Conservation (phyloP, 116 monocot genomes). For the Cymodocea nodosa region DNA sequence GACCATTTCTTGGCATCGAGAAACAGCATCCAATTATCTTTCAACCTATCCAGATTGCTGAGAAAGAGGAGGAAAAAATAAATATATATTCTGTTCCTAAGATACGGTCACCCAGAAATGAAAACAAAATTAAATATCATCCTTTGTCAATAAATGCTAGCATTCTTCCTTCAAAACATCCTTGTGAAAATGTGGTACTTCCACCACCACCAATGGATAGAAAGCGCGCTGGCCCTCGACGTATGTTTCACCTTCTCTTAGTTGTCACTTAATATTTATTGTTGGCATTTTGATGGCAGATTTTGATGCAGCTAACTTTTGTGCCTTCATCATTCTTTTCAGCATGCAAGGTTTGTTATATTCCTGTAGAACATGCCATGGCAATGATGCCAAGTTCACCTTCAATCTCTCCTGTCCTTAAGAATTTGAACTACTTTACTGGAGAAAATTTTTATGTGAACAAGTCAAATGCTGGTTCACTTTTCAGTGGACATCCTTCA, state of each 20-base stretch:
- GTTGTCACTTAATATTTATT: neutral
- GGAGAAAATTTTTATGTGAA: constrained; percentile 37
- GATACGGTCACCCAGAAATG: neutral
- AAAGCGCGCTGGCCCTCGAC: constrained; percentile 64
- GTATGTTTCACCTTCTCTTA: constrained; percentile 34
- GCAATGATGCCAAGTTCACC: constrained; percentile 51
- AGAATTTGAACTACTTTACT: constrained; percentile 44
- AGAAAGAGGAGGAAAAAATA: neutral
- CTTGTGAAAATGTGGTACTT: constrained; percentile 57
- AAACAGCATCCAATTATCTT: neutral
- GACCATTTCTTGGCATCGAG: neutral
- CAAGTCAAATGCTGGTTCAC: constrained; percentile 40
- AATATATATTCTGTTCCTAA: neutral
- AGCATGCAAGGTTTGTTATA: constrained; percentile 87
- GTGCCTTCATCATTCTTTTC: constrained; percentile 3
- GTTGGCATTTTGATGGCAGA: too few species aligned
- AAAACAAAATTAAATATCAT: neutral
- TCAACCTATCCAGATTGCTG: neutral
- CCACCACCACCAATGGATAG: constrained; percentile 32
- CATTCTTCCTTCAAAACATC: constrained; percentile 30
- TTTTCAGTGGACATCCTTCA: constrained; percentile 78
- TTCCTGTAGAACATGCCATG: constrained; percentile 62
- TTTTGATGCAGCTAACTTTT: neutral
- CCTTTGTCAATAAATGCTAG: neutral
- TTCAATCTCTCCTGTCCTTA: constrained; percentile 55